Evolutionary conservation across 192 early-diverging fungal species (phyloP).

Genomic region (Backusella tarrabulga): DNA sequence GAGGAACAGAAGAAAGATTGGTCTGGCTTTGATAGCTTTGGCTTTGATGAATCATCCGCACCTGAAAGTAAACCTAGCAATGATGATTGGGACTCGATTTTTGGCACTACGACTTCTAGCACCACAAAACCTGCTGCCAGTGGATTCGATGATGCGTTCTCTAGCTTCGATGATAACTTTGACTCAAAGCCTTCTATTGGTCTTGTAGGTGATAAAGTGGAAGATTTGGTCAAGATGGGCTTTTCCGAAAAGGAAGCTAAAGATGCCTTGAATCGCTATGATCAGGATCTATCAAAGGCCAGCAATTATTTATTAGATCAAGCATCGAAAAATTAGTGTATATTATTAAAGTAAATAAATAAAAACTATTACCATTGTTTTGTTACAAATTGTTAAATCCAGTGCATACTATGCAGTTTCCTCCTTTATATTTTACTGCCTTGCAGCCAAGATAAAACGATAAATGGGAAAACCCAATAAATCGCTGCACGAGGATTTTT

Average conservation of each 20-base stretch:
- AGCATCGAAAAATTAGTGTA: constrained; percentile 6
- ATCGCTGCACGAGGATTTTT: too few relatives aligned
- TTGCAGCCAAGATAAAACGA: too few relatives aligned
- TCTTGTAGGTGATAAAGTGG: constrained; percentile 30
- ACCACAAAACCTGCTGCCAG: background rate
- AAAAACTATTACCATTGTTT: background rate
- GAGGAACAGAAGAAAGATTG: constrained; percentile 1
- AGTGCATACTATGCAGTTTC: background rate
- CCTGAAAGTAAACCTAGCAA: background rate
- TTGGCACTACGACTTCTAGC: background rate
- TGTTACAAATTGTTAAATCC: background rate
- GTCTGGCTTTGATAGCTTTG: constrained; percentile 1
- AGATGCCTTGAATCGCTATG: constrained; percentile 65
- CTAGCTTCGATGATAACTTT: constrained; percentile 11
- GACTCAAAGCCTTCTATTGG: constrained; percentile 2
- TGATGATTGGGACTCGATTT: constrained; percentile 32
- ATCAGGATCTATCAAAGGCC: constrained; percentile 68
- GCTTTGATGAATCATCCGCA: constrained; percentile 2
- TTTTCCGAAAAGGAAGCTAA: constrained; percentile 66
- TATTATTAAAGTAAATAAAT: background rate
- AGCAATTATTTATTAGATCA: constrained; percentile 71
- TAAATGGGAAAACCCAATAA: too few relatives aligned
- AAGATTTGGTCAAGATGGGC: constrained; percentile 62
- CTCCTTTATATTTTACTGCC: too few relatives aligned
- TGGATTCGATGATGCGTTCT: constrained; percentile 34